phyloP scores from a whole-genome alignment of 345 rosid genomes.

The Physaria fendleri region DNA sequence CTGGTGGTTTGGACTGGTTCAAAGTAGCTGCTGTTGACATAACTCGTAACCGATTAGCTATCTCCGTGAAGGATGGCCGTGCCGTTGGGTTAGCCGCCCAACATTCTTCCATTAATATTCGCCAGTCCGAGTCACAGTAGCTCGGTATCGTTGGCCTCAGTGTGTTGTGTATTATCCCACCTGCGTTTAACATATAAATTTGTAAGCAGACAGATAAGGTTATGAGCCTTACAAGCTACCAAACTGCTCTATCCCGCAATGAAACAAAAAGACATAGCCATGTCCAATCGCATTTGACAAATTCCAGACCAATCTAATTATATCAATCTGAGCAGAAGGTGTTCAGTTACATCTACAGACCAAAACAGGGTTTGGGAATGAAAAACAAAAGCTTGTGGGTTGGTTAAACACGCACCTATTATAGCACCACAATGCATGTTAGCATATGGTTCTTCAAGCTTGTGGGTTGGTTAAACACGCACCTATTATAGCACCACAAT shows the following conservation, averaged over 20 bases:
- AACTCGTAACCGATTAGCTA: slow-evolving; percentile 49
- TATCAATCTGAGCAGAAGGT: not conserved
- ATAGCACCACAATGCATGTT: slow-evolving; percentile 88
- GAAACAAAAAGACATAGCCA: no score
- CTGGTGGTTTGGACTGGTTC: slow-evolving; percentile 50
- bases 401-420: slow-evolving; percentile 42
- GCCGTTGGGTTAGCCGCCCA: slow-evolving; percentile 62
- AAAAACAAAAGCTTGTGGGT: not conserved
- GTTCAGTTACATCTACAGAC: not conserved
- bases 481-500: slow-evolving; percentile 85
- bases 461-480: not conserved
- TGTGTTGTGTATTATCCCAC: slow-evolving; percentile 77
- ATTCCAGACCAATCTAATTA: not conserved
- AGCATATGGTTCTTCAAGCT: no score
- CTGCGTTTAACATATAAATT: slow-evolving; percentile 29
- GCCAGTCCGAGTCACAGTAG: slow-evolving; percentile 67
- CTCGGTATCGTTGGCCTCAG: slow-evolving; percentile 81
- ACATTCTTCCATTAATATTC: slow-evolving; percentile 76
- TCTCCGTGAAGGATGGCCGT: slow-evolving; percentile 78
- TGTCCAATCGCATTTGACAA: not conserved
- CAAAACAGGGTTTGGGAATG: not conserved
- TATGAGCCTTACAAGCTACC: no score
- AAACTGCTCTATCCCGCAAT: no score
- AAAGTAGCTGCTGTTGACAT: slow-evolving; percentile 62
- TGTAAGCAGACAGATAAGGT: not conserved